phyloP scores from a whole-genome alignment of 2,329 filamentous ascomycete genomes.

The Verticillium zaregamsianum region DNA sequence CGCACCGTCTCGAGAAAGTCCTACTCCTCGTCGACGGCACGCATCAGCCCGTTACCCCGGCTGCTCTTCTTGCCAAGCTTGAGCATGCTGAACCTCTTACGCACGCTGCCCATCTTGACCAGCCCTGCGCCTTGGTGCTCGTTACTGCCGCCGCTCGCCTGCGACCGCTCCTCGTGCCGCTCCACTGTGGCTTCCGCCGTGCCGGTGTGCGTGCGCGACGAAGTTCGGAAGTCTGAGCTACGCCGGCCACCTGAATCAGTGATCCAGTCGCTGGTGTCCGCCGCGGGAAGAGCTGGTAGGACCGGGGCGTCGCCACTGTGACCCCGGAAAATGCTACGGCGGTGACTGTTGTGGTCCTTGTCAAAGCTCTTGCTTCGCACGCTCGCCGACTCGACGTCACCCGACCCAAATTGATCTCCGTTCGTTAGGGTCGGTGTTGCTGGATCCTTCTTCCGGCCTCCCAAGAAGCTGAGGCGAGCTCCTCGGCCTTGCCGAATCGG shows the following conservation, averaged over 20 bases:
- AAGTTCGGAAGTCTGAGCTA: conserved; percentile 17
- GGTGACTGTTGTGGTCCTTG: conserved; percentile 31
- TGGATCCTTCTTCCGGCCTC: conserved; percentile 45
- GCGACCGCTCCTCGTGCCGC: neutral
- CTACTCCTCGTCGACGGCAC: conserved; percentile 53
- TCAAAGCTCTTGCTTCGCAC: conserved; percentile 17
- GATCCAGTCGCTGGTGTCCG: conserved; percentile 23
- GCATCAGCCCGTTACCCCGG: conserved; percentile 49
- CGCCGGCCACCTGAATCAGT: conserved; percentile 22
- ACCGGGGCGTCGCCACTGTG: conserved; percentile 25
- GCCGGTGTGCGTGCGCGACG: conserved; percentile 3
- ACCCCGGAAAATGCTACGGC: conserved; percentile 42
- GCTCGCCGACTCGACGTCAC: conserved; percentile 23
- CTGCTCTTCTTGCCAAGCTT: conserved; percentile 68
- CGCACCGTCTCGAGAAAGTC: conserved; percentile 12
- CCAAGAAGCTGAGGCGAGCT: conserved; percentile 53
- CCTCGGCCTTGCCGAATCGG: conserved; percentile 45
- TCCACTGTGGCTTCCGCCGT: neutral
- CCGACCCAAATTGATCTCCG: conserved; percentile 17
- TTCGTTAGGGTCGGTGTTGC: conserved; percentile 19
- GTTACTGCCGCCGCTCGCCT: conserved; percentile 9
- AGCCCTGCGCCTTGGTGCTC: conserved; percentile 4
- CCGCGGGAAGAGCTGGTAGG: conserved; percentile 4
- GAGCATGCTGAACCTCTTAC: conserved; percentile 74
- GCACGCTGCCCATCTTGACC: conserved; percentile 58